Percentiles rank a stretch among this genome's conserved stretches.
Evolutionary conservation across 768 basidiomycete species (phyloP).

Genomic region (Podaxis pistillaris): DNA sequence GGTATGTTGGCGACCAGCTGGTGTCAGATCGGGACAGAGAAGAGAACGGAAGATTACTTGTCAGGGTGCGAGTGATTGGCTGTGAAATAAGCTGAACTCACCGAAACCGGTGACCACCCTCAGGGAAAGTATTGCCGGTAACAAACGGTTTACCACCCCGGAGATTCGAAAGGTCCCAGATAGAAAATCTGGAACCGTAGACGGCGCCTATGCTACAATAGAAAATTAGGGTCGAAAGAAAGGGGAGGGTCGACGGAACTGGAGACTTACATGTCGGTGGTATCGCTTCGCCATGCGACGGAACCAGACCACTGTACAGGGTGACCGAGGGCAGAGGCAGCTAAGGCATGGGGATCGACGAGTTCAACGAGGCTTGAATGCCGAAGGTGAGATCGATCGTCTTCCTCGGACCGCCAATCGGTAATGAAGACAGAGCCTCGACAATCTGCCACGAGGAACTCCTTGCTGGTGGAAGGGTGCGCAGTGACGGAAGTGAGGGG

Average conservation of each 20-base stretch:
- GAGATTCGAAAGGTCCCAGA: constrained; percentile 76
- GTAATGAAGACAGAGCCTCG: constrained; percentile 72
- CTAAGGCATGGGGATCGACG: constrained; percentile 63
- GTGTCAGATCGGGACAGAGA: constrained; percentile 1
- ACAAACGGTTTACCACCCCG: constrained; percentile 71
- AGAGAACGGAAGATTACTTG: not conserved
- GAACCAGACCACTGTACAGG: constrained; percentile 51
- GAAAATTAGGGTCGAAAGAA: not conserved
- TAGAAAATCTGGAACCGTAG: constrained; percentile 66
- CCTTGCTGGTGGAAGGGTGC: constrained; percentile 73
- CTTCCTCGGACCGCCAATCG: constrained; percentile 73
- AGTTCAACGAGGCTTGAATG: constrained; percentile 70
- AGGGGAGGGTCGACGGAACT: constrained; percentile 7
- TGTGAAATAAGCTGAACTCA: constrained; percentile 27
- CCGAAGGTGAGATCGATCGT: constrained; percentile 53
- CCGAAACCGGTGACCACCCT: constrained; percentile 71
- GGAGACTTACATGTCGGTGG: constrained; percentile 63
- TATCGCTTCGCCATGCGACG: constrained; percentile 69
- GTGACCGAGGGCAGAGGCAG: constrained; percentile 47
- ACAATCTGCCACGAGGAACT: constrained; percentile 75
- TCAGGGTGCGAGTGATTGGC: constrained; percentile 9
- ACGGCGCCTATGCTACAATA: constrained; percentile 65
- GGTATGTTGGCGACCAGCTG: constrained; percentile 77
- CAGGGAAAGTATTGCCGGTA: constrained; percentile 61
- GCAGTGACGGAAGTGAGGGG: constrained; percentile 68